Evolutionary conservation across 2,329 filamentous ascomycete genomes (phyloP).

Genomic region (Microsporum audouinii): DNA sequence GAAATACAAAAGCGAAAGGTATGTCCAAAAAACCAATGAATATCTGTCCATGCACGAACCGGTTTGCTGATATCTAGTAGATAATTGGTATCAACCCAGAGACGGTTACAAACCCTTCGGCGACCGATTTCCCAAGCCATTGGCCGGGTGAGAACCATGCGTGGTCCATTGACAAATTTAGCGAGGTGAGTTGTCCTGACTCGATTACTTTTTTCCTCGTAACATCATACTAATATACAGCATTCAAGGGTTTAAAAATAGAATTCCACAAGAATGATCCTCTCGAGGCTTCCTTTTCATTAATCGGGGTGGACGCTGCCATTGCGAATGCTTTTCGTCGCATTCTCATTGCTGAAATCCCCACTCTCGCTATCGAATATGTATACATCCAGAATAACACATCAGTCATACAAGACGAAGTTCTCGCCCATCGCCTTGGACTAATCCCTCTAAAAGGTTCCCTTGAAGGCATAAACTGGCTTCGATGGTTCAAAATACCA

Average conservation of each 20-base stretch:
- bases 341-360: constrained; percentile 88
- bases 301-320: constrained; percentile 81
- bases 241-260: constrained; percentile 52
- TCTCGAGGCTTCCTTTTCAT: constrained; percentile 73
- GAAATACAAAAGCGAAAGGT: constrained; percentile 36
- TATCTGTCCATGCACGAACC: constrained; percentile 11
- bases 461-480: constrained; percentile 63
- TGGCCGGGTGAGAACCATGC: constrained; percentile 77
- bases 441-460: constrained; percentile 79
- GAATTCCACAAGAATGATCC: constrained; percentile 74
- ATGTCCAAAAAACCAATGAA: constrained; percentile 1
- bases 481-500: constrained; percentile 71
- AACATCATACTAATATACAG: constrained; percentile 3
- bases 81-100: constrained; percentile 79
- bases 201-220: neutral
- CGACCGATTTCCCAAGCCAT: constrained; percentile 85
- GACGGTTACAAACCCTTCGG: constrained; percentile 77
- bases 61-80: constrained; percentile 34
- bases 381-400: constrained; percentile 95
- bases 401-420: constrained; percentile 94
- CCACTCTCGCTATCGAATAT: constrained; percentile 84
- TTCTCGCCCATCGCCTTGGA: constrained; percentile 78
- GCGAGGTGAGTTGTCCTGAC: constrained; percentile 33
- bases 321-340: constrained; percentile 96
- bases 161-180: constrained; percentile 67